These are phyloP conservation scores for Fusarium stilboides DNA, from an alignment of 2,329 filamentous ascomycete species.

Conservation along the genomic window DNA sequence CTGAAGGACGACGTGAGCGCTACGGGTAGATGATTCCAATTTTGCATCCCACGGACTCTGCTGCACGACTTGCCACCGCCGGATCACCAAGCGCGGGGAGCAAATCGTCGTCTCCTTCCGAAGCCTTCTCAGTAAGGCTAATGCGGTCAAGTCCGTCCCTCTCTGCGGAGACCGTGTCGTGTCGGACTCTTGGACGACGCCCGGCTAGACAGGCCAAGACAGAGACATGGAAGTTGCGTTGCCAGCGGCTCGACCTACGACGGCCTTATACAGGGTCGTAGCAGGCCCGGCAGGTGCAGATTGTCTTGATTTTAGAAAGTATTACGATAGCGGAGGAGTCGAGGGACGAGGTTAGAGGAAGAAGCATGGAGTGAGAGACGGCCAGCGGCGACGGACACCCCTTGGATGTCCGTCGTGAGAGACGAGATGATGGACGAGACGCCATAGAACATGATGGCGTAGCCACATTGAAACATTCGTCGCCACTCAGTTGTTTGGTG, in stretches of 20 bases:
- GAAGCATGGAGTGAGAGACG: constrained; percentile 22
- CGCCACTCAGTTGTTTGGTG: constrained; percentile 33
- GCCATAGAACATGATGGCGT: constrained; percentile 17
- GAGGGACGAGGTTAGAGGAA: constrained; percentile 18
- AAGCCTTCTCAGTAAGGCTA: constrained; percentile 45
- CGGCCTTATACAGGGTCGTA: constrained; percentile 40
- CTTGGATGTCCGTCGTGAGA: constrained; percentile 12
- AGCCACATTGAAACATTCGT: constrained; percentile 21
- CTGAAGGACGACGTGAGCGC: constrained; percentile 56
- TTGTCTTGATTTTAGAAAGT: constrained; percentile 51
- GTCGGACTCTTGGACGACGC: constrained; percentile 42
- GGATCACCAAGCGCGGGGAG: constrained; percentile 42
- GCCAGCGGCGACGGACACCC: constrained; percentile 19
- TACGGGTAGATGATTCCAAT: constrained; percentile 50
- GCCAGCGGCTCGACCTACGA: constrained; percentile 41
- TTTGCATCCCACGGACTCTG: constrained; percentile 51
- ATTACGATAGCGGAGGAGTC: constrained; percentile 42
- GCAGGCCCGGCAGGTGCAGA: constrained; percentile 48
- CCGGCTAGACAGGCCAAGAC: constrained; percentile 39
- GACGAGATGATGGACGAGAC: constrained; percentile 27
- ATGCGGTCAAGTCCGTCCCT: constrained; percentile 38
- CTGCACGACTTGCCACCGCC: constrained; percentile 43
- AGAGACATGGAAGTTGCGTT: constrained; percentile 43
- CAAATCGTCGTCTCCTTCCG: constrained; percentile 41
- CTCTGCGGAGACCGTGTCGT: constrained; percentile 44